phyloP scores from a whole-genome alignment of 129 eudicot species.

The Daucus carota region DH1_v3.0 NC_030384.2:35197001-35197500 shows the following conservation, averaged over 20 bases:
- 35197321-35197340: background rate
- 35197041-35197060: constrained; percentile 5
- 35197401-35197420: background rate
- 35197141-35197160: background rate
- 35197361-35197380: background rate
- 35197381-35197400: background rate
- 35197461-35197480: too few relatives aligned
- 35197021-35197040: background rate
- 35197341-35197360: background rate
- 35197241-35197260: background rate
- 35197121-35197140: constrained; percentile 5
- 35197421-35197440: background rate
- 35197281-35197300: background rate
- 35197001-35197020: background rate
- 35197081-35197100: background rate
- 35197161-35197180: background rate
- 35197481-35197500: background rate
- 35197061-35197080: constrained; percentile 3
- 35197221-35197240: background rate
- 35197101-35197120: background rate
- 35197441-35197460: background rate
- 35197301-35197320: background rate
- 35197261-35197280: constrained; percentile 6
- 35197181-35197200: background rate
- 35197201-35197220: background rate